Evolutionary conservation across 129 eudicot genomes (phyloP), one percentile per base, ranked within the genome.

Genomic region (Chrysanthemum seticuspe): DNA sequence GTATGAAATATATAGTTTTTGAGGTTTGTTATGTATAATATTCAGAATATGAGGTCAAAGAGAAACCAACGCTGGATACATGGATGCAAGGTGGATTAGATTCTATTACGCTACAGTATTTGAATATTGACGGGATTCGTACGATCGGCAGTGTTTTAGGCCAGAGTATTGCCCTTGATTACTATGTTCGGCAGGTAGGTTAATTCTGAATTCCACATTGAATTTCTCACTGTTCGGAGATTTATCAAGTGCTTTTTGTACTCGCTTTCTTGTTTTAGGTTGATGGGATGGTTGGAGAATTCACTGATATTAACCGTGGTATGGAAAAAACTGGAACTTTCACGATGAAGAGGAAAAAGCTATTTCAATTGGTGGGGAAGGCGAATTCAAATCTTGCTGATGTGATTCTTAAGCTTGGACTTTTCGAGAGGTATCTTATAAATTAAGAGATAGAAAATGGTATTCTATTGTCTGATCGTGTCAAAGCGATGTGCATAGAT

Each of bases 11-110:
- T 71, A 2, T 52, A 63, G 36, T 77, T 70, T 70, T 19, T 64
- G 68, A 64, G 13, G 15, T 21, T 78, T 15, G 55, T 53, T 19
- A 78, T 14, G 45, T 58, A 49, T 71, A 10, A 57, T 67, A 10
- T 19, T 25, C 83, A 92, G 97, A 92, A 77, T 92, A 86, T 60
- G 97, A 92, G 89, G 97, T 92, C 63, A 82, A 83, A 70, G 96
- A 92, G 82, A 89, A 87, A 75, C 87, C 93, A 79, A 79, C 84
- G 13, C 80, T 88, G 77, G 64, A 78, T 81, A 92, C 97, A 15
- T 89, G 97, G 97, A 92, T 92, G 97, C 81, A 85, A 83, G 95
- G 96, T 78, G 96, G 95, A n/a, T 79, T 92, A 69, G 98, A 89
- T 84, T 79, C 85, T 71, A 87, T 92, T 70, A 85, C 82, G 85